phyloP scores from a whole-genome alignment of 176 grass and related monocot genomes.

The Hyparrhenia diplandra region DNA sequence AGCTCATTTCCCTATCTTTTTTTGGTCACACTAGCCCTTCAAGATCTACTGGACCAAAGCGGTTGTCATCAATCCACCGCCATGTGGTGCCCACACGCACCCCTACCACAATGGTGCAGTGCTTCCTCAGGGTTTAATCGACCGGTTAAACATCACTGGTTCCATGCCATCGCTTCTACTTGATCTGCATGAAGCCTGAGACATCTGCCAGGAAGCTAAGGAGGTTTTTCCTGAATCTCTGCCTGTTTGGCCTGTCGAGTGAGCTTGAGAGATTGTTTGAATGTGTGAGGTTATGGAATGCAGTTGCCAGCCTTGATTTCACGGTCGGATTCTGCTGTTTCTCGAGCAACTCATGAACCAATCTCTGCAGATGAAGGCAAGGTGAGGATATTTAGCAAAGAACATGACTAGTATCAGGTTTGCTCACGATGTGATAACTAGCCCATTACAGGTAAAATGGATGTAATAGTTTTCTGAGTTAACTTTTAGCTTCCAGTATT shows the following conservation, averaged over 20 bases:
- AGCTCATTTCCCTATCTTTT: conserved; percentile 7
- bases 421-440: not conserved
- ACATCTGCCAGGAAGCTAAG: conserved; percentile 67
- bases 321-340: conserved; percentile 60
- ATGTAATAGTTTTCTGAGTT: not conserved
- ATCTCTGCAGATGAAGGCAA: conserved; percentile 41
- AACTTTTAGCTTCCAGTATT: not conserved
- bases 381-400: conserved; percentile 6
- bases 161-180: conserved; percentile 26
- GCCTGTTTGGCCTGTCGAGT: conserved; percentile 72
- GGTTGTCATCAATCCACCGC: not conserved
- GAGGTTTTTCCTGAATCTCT: conserved; percentile 91
- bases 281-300: conserved; percentile 77
- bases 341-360: conserved; percentile 80
- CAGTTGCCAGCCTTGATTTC: conserved; percentile 71
- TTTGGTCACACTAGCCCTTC: conserved; percentile 11
- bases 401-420: not conserved
- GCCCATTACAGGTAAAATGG: not conserved
- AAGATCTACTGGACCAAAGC: not conserved
- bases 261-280: conserved; percentile 67
- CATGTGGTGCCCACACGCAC: not conserved
- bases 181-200: conserved; percentile 77
- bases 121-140: not conserved
- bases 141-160: not conserved
- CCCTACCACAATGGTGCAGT: not conserved